These are phyloP conservation scores for Chaetomiaceae sp. DNA, from an alignment of 2,329 filamentous ascomycete genomes.

Conservation along the genomic window DNA sequence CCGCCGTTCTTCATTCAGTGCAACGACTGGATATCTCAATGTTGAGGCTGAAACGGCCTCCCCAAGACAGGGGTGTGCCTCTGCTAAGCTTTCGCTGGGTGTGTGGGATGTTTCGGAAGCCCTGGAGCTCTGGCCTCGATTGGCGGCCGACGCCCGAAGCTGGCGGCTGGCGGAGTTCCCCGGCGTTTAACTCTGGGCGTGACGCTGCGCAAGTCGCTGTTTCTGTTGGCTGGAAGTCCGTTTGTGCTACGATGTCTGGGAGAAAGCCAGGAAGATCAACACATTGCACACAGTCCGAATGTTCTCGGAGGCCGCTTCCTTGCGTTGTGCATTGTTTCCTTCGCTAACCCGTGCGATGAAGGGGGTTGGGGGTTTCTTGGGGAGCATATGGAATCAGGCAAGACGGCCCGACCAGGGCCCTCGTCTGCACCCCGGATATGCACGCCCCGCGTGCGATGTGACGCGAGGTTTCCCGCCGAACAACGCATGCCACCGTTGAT, in stretches of 20 bases:
- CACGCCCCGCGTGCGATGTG: background rate
- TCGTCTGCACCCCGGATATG: conserved; percentile 3
- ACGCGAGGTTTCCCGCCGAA: too few relatives aligned
- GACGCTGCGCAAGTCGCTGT: background rate
- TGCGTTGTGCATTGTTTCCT: too few relatives aligned
- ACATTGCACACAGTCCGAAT: too few relatives aligned
- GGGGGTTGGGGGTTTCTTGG: too few relatives aligned
- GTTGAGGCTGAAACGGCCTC: conserved; percentile 19
- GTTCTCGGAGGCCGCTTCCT: too few relatives aligned
- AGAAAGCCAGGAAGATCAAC: background rate
- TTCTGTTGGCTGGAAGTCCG: background rate
- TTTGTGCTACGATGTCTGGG: background rate
- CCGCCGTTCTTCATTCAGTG: background rate
- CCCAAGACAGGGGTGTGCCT: background rate
- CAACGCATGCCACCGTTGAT: too few relatives aligned
- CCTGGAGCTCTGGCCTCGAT: conserved; percentile 7
- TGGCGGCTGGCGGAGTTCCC: conserved; percentile 1
- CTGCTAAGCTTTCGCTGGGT: background rate
- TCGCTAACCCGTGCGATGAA: too few relatives aligned
- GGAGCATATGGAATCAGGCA: conserved; percentile 2
- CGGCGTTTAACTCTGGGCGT: background rate
- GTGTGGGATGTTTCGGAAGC: conserved; percentile 10
- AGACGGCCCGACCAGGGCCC: conserved; percentile 1
- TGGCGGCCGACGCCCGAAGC: conserved; percentile 7
- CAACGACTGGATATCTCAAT: conserved; percentile 7